Evolutionary conservation across 177 flowering plant species (phyloP).

Genomic region (Tripterygium wilfordii): DNA sequence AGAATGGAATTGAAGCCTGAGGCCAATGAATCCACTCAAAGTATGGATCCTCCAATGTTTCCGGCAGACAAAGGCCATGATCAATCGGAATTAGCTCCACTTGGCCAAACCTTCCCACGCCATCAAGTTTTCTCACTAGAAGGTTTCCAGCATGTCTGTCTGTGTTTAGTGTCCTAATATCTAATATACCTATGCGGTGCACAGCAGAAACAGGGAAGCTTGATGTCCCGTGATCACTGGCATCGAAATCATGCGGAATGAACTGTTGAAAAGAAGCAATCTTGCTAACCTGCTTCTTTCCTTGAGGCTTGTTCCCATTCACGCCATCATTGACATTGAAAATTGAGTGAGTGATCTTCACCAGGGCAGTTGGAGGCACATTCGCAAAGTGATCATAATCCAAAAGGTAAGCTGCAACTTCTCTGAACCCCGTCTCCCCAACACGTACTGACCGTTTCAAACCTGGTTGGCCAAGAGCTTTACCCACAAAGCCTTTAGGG

Average conservation of each 20-base stretch:
- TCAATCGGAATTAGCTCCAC: constrained; percentile 78
- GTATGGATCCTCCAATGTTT: constrained; percentile 71
- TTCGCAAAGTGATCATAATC: constrained; percentile 63
- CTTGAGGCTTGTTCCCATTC: constrained; percentile 38
- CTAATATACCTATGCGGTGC: constrained; percentile 90
- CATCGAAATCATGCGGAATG: constrained; percentile 86
- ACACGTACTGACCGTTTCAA: constrained; percentile 65
- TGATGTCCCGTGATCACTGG: constrained; percentile 87
- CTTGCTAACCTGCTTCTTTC: constrained; percentile 63
- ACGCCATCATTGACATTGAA: constrained; percentile 69
- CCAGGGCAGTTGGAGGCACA: constrained; percentile 78
- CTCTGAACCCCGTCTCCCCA: constrained; percentile 73
- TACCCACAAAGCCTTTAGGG: constrained; percentile 78
- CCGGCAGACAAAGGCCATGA: constrained; percentile 78
- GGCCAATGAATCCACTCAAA: constrained; percentile 91
- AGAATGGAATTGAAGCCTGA: constrained; percentile 72
- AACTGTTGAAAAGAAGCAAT: constrained; percentile 85
- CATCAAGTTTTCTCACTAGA: constrained; percentile 52
- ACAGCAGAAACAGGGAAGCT: constrained; percentile 84
- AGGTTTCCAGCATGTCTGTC: constrained; percentile 84
- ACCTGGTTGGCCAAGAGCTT: constrained; percentile 75
- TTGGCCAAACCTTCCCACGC: constrained; percentile 49
- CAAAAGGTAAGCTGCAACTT: constrained; percentile 71
- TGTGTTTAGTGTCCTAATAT: constrained; percentile 80
- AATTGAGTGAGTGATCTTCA: constrained; percentile 74